Evolutionary conservation across 208 protist species (phyloP).

Genomic region (Leishmania turanica): DNA sequence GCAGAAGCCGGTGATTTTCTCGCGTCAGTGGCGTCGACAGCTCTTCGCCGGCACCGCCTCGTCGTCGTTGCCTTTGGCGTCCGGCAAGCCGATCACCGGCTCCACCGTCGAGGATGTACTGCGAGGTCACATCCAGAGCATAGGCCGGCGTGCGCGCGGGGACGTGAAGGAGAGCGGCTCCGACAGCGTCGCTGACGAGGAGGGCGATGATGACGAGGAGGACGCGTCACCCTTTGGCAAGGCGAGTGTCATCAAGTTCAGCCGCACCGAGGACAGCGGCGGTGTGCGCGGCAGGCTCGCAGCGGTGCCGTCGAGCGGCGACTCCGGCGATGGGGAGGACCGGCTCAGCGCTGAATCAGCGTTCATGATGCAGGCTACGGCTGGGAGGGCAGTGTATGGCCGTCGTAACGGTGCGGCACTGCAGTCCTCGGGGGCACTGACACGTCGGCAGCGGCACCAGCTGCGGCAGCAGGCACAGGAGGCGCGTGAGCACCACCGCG

Average conservation of each 20-base stretch:
- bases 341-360: neutral
- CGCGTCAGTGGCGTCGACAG: constrained; percentile 32
- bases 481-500: constrained; percentile 22
- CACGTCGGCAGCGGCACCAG: constrained; percentile 17
- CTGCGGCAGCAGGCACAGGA: constrained; percentile 7
- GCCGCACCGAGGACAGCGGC: neutral
- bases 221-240: constrained; percentile 23
- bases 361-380: neutral
- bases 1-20: constrained; percentile 27
- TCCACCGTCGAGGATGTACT: constrained; percentile 4
- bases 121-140: neutral
- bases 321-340: neutral
- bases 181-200: neutral
- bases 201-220: constrained; percentile 12
- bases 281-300: neutral
- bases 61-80: neutral
- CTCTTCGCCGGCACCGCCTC: constrained; percentile 9
- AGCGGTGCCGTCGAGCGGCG: neutral
- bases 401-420: neutral
- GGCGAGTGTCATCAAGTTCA: constrained; percentile 30
- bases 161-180: neutral
- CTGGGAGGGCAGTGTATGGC: neutral
- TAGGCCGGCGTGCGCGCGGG: neutral
- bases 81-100: neutral
- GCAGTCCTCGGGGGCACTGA: neutral